Conservation (phyloP, 2,329 filamentous ascomycete genomes). For the Colletotrichum sp. region DNA sequence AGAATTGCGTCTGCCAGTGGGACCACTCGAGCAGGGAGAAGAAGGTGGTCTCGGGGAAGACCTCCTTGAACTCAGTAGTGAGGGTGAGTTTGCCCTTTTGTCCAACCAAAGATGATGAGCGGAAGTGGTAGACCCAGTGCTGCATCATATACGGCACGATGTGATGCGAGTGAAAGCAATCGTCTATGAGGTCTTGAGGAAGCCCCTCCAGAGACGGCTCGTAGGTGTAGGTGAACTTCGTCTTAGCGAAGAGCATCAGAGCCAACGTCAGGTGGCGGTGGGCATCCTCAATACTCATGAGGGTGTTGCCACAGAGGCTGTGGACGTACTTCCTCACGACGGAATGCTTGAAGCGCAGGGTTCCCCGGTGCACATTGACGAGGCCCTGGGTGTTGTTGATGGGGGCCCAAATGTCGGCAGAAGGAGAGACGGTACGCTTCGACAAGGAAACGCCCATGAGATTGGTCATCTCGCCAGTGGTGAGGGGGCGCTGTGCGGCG, state of each 20-base stretch:
- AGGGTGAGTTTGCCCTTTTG: conserved; percentile 31
- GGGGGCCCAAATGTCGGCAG: conserved; percentile 16
- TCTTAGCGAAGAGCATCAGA: conserved; percentile 38
- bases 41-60: conserved; percentile 39
- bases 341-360: conserved; percentile 41
- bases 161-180: conserved; percentile 29
- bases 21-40: conserved; percentile 39
- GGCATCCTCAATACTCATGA: conserved; percentile 36
- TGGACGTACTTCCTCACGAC: conserved; percentile 34
- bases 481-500: conserved; percentile 34
- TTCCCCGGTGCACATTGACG: conserved; percentile 35
- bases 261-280: conserved; percentile 36
- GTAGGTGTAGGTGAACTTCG: conserved; percentile 25
- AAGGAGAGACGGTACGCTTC: conserved; percentile 22
- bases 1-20: conserved; percentile 31
- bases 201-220: conserved; percentile 31
- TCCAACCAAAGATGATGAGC: conserved; percentile 33
- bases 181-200: conserved; percentile 29
- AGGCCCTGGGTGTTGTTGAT: conserved; percentile 27
- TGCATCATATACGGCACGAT: conserved; percentile 38
- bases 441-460: conserved; percentile 33
- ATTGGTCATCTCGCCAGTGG: conserved; percentile 34
- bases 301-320: conserved; percentile 35
- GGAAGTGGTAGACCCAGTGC: conserved; percentile 41
- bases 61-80: conserved; percentile 35